phyloP scores from a whole-genome alignment of 2,329 filamentous ascomycete species.

The Ceratocystis eucalypticola region DNA sequence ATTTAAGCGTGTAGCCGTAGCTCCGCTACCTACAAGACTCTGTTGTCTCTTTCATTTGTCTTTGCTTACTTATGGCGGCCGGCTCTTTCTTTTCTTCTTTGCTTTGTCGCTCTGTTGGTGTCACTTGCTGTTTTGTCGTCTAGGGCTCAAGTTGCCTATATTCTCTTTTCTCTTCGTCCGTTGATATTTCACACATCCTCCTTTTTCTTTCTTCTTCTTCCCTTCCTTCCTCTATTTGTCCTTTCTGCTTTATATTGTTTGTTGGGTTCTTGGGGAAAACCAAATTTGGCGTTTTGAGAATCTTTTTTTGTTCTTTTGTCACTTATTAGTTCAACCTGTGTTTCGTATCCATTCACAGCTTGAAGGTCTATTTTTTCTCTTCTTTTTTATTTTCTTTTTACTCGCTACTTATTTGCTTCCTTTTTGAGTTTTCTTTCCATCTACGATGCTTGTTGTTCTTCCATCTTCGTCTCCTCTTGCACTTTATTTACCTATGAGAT shows the following conservation, averaged over 20 bases:
- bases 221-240: not conserved
- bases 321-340: constrained; percentile 6
- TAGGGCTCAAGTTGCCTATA: not conserved
- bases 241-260: constrained; percentile 2
- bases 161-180: constrained; percentile 10
- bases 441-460: constrained; percentile 45
- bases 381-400: not conserved
- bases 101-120: constrained; percentile 12
- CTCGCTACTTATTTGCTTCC: not conserved
- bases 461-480: constrained; percentile 34
- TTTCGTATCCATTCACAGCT: not conserved
- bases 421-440: not conserved
- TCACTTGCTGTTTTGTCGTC: constrained; percentile 13
- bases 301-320: constrained; percentile 9
- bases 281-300: constrained; percentile 9
- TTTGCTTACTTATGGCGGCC: constrained; percentile 13
- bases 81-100: constrained; percentile 17
- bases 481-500: not conserved
- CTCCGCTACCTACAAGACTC: constrained; percentile 11
- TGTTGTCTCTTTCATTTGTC: constrained; percentile 22
- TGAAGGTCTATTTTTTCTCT: not conserved
- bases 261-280: constrained; percentile 7
- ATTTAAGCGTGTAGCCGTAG: not conserved
- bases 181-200: constrained; percentile 14
- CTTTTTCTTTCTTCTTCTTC: not conserved